Percentiles rank a stretch among this genome's conserved stretches.
phyloP scores from a whole-genome alignment of 768 basidiomycete genomes.

The Amanita muscaria region DNA sequence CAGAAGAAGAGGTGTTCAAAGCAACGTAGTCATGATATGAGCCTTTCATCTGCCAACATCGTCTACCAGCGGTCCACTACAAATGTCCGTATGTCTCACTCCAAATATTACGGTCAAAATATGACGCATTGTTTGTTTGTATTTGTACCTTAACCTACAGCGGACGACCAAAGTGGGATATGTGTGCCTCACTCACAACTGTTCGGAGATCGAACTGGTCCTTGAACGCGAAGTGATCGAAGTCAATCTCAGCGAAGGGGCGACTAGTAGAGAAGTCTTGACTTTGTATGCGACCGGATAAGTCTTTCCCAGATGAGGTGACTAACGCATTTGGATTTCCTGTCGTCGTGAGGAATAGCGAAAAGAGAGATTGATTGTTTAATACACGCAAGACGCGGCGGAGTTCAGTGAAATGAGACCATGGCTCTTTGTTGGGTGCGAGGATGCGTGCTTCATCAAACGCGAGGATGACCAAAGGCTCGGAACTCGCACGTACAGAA shows the following conservation, averaged over 20 bases:
- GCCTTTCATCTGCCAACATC: no score
- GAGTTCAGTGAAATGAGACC: constrained; percentile 2
- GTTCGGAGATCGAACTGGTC: not conserved
- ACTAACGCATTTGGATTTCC: constrained; percentile 1
- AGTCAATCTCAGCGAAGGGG: not conserved
- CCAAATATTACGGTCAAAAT: no score
- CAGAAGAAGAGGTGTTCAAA: no score
- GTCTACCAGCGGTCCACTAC: no score
- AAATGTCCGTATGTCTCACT: no score
- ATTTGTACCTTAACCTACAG: no score
- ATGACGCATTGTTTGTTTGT: no score
- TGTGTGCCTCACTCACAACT: not conserved
- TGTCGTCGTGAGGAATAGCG: constrained; percentile 1
- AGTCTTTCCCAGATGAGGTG: not conserved
- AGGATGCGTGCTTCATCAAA: constrained; percentile 3
- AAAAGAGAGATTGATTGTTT: not conserved
- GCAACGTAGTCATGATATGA: no score
- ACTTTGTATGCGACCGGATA: not conserved
- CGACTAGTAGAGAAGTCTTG: not conserved
- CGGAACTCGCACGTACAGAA: not conserved
- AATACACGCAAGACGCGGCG: not conserved
- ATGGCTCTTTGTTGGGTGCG: not conserved
- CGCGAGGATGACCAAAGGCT: constrained; percentile 2
- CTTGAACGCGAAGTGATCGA: constrained; percentile 2
- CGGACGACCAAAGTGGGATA: constrained; percentile 2